Evolutionary conservation across 202 grass and related monocot species (phyloP), one percentile per base, ranked within the genome.

Genomic region (Hordeum pubiflorum): DNA sequence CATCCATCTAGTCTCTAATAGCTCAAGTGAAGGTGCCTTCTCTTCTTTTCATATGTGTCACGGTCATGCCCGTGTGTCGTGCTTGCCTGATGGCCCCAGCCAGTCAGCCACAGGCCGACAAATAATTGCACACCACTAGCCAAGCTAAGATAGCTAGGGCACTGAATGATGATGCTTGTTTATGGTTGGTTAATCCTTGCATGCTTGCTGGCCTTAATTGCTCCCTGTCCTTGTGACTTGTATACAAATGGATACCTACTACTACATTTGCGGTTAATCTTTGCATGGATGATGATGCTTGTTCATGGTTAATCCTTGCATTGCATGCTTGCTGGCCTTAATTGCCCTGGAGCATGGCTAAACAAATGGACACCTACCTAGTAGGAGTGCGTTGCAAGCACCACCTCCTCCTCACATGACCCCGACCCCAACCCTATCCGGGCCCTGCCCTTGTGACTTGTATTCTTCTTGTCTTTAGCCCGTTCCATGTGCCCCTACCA

Each of bases 401-500:
- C 77, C 61, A 82, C 39, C 77, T 75, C 80, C 50, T 52, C 46
- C 38, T 81, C 76, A 81, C 83, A 65, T 84, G 86, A 58, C 37
- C 34, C 65, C 39, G 0, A 39, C 8, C 7, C 13, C 6, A 0
- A 52, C 6, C 11, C 55, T 57, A 22, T 21, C 55, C 55, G 20
- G n/a, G 77, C 52, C 56, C 50, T 74, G 73, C 67, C 72, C 72
- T 74, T 55, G 59, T 81, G 64, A 67, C 73, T 70, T 86, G 76
- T 76, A 76, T 79, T 62, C 59, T 80, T 91, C 79, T 83, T 76
- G 66, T 91, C 89, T 76, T 74, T 73, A 75, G 67, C 79, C 60
- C 56, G 52, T 69, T 69, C 63, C 80, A 92, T 90, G 87, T 92
- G 87, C 65, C 84, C 86, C 81, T 80, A 73, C 69, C 77, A 11